Evolutionary conservation across 2,329 filamentous ascomycete genomes (phyloP), one percentile per base, ranked within the genome.

Genomic region (Elsinoe fawcettii): DNA sequence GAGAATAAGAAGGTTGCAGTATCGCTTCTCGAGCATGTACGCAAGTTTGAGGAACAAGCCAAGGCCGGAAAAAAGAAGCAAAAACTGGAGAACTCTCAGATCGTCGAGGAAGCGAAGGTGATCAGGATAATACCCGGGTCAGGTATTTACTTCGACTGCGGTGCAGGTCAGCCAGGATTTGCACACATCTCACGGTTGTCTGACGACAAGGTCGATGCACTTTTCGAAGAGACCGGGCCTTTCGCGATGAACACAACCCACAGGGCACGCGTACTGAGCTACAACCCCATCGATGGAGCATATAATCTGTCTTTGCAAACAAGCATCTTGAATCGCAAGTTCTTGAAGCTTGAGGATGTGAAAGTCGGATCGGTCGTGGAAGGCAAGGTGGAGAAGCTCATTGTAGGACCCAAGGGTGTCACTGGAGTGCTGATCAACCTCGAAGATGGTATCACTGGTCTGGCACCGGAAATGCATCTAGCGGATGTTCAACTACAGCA

Each of bases 131-230:
- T 95, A 63, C 77, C 84, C 4, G 84, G 85, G 2, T 81, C 92
- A 60, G 95, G 93, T 55, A 77, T 96, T 2, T 96, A 95, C 66
- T 78, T 91, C 14, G 82, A 88, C 63, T 73, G 92, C 23, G 85
- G 84, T 2, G 76, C 80, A 39, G 81, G 84, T 27, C 76, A 92
- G 2, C 77, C 82, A n/a, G 89, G 89, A 8, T 99, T 96, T 66
- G 90, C 95, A 20, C 93, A 99, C 70, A 95, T 99, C 62, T 99
- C 93, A 1, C 83, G 88, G 62, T 81, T 99, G 60, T 87, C 92
- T 59, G 92, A 99, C 69, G 86, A 86, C 63, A 95, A 93, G 70
- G 81, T 96, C 55, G 93, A 97, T 61, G 82, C 82, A 1, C 77
- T 99, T 4, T 88, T 88, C 12, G 83, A 89, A 61, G 78, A 83